These are phyloP conservation scores for Eremothecium coryli DNA, from an alignment of 1,139 yeast genomes.

Conservation along the genomic window DNA sequence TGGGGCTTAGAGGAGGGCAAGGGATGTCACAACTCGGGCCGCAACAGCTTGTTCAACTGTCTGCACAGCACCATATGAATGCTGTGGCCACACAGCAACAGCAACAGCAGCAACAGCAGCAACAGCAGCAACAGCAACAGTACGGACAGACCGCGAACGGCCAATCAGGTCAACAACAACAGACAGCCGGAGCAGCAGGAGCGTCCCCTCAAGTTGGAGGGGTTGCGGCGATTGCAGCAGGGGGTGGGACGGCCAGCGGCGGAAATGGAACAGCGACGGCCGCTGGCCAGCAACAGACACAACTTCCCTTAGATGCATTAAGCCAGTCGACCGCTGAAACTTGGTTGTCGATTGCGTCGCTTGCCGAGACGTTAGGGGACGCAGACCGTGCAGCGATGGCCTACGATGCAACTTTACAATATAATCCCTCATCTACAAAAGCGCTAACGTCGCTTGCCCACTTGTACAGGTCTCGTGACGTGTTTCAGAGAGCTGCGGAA, in stretches of 20 bases:
- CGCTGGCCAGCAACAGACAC: conserved; percentile 8
- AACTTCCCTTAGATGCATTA: conserved; percentile 29
- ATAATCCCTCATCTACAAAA: conserved; percentile 76
- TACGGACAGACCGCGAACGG: not conserved
- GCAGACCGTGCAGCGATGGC: conserved; percentile 82
- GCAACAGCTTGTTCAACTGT: not conserved
- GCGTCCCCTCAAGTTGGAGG: not conserved
- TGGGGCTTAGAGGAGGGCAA: not conserved
- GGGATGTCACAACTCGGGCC: not conserved
- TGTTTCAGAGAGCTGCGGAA: conserved; percentile 89
- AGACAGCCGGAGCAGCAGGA: not conserved
- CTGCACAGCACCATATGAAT: not conserved
- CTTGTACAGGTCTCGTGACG: conserved; percentile 78
- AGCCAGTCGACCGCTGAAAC: conserved; percentile 77
- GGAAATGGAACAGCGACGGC: conserved; percentile 6
- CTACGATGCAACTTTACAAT: conserved; percentile 82
- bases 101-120: not conserved
- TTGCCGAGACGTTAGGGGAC: conserved; percentile 86
- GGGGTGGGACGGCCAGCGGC: conserved; percentile 2
- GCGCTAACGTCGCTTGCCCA: conserved; percentile 82
- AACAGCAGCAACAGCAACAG: not conserved
- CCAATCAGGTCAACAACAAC: not conserved
- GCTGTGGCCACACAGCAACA: conserved; percentile 4
- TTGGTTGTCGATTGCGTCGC: conserved; percentile 85
- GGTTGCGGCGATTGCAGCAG: not conserved